Conservation (phyloP, 73 alveolate genomes). For the Uronychia binucleata region DNA sequence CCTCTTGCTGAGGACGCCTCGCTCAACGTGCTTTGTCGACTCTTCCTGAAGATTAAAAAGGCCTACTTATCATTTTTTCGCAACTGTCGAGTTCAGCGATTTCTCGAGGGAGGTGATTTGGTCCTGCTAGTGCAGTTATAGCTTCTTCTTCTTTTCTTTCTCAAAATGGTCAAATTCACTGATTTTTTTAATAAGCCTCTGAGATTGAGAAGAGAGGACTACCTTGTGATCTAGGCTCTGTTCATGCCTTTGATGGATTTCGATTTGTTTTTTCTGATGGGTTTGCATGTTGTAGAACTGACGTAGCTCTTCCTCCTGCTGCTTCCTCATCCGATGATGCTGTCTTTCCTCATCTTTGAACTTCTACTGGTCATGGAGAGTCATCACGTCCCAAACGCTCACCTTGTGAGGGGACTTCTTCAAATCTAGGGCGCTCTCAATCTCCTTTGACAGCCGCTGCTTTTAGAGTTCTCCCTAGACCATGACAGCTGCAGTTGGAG, state of each 20-base stretch:
- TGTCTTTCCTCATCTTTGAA: not conserved
- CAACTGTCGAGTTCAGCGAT: not conserved
- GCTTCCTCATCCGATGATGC: not conserved
- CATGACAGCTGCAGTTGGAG: not conserved
- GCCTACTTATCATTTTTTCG: not conserved
- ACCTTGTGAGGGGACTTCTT: not conserved
- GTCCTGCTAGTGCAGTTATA: not conserved
- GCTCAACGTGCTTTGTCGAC: not conserved
- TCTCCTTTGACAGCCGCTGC: not conserved
- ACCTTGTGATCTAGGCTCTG: not conserved
- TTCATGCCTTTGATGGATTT: not conserved
- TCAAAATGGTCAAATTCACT: not conserved
- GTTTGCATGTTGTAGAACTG: not conserved
- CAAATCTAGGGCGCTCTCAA: not conserved
- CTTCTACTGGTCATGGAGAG: not conserved
- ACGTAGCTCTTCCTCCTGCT: not conserved
- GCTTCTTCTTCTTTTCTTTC: not conserved
- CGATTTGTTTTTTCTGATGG: not conserved
- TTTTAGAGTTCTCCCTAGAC: not conserved
- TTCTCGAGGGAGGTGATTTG: not conserved
- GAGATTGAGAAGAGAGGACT: not conserved
- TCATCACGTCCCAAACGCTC: constrained; percentile 5
- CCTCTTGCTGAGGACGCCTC: not conserved
- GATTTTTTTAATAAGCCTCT: not conserved
- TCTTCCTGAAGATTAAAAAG: not conserved